Evolutionary conservation across 495 filamentous ascomycete genomes (phyloP), one percentile per base, ranked within the genome.

Genomic region (Annulohypoxylon maeteangense): DNA sequence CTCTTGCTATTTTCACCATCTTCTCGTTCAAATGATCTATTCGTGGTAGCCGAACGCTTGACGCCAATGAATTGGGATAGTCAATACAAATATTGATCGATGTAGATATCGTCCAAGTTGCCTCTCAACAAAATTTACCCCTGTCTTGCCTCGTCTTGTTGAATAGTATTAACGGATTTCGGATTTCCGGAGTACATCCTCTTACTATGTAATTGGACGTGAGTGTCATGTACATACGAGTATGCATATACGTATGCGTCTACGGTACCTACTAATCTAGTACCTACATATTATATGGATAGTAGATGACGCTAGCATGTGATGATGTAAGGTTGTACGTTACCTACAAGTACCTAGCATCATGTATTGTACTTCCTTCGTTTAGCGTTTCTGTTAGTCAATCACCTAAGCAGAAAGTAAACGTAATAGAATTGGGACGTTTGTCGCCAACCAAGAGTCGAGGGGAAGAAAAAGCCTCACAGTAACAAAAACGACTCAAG

Each of bases 351-450:
- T 56, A 27, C 22, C 18, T 11, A n/a, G 45, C 25, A 48, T 22
- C 45, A 18, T 11, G 32, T 38, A 56, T 18, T 34, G 53, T 56
- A 56, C 53, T 54, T 34, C 14, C 27, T 29, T 11, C 20, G 11
- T 60, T 61, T 61, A 38, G 7, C 51, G 25, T 38, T 29, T 20
- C 31, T 56, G 5, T 56, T 38, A 56, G 31, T 57, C 32, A 40
- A n/a, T 31, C 29, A 40, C 53, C 65, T 62, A 68, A 58, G 48
- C 51, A 29, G 40, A 58, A 58, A 44, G 50, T 65, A 68, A 68
- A 72, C 64, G 70, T 72, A 72, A 72, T 72, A 22, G 70, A 67
- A 60, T 68, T 23, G 11, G 42, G 36, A 36, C 20, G 40, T 4
- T 16, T 45, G 29, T 29, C 34, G 32, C 23, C 12, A 47, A 20